Conservation (phyloP, 257 asterid species). For the Petunia axillaris region DNA sequence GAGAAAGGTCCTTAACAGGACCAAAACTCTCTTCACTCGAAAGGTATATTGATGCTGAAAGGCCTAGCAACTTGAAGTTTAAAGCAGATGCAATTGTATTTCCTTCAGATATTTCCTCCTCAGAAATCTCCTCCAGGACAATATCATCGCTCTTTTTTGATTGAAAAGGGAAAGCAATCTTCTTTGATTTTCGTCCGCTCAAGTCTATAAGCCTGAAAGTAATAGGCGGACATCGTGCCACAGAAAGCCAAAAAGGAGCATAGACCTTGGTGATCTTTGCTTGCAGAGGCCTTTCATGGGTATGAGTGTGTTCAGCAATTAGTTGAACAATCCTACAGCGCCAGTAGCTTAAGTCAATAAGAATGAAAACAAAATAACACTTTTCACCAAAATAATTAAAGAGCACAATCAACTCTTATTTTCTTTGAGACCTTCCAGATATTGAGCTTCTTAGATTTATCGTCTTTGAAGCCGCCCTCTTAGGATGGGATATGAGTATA, state of each 20-base stretch:
- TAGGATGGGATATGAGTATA: conserved; percentile 78
- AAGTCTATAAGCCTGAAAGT: conserved; percentile 73
- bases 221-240: conserved; percentile 89
- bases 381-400: conserved; percentile 20
- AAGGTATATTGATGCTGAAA: conserved; percentile 72
- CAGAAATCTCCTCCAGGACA: conserved; percentile 79
- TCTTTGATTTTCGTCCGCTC: conserved; percentile 54
- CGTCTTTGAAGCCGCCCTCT: conserved; percentile 65
- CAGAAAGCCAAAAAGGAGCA: conserved; percentile 86
- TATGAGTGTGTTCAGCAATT: conserved; percentile 75
- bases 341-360: conserved; percentile 11
- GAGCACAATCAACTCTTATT: conserved; percentile 28
- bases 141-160: conserved; percentile 59
- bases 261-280: conserved; percentile 71
- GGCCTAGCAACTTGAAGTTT: conserved; percentile 80
- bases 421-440: conserved; percentile 77
- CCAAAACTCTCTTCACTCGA: conserved; percentile 82
- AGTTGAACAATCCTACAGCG: conserved; percentile 82
- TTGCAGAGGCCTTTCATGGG: conserved; percentile 59
- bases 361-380: conserved; percentile 18
- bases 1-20: conserved; percentile 80
- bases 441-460: conserved; percentile 84
- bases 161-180: conserved; percentile 60
- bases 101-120: conserved; percentile 86
- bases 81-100: conserved; percentile 85